Evolutionary conservation across 2,329 filamentous ascomycete species (phyloP).

Genomic region (Lachnellula willkommii): DNA sequence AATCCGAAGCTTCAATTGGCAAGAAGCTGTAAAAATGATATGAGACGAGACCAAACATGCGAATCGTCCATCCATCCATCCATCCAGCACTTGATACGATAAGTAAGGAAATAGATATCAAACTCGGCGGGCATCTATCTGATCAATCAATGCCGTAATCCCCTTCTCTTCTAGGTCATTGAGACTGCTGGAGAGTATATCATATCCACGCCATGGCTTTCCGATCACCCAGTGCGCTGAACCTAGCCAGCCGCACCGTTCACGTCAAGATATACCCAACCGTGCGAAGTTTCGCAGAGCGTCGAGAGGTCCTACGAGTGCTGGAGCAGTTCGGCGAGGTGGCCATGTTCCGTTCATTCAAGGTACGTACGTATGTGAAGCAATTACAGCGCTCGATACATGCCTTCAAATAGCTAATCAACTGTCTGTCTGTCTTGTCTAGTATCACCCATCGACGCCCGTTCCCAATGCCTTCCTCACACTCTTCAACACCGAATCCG

Average conservation of each 20-base stretch:
- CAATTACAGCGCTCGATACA: neutral
- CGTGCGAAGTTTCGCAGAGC: constrained; percentile 27
- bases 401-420: neutral
- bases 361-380: constrained; percentile 20
- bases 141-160: too few relatives aligned
- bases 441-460: constrained; percentile 20
- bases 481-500: constrained; percentile 20
- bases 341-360: constrained; percentile 28
- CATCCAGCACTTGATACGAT: too few relatives aligned
- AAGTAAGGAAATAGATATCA: too few relatives aligned
- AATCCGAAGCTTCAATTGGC: too few relatives aligned
- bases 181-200: neutral
- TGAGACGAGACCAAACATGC: too few relatives aligned
- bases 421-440: neutral
- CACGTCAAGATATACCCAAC: constrained; percentile 30
- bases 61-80: too few relatives aligned
- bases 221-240: neutral
- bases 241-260: constrained; percentile 22
- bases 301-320: constrained; percentile 31
- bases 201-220: neutral
- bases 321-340: constrained; percentile 31
- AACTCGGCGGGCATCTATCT: too few relatives aligned
- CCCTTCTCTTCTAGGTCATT: too few relatives aligned
- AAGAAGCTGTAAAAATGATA: too few relatives aligned
- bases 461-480: constrained; percentile 27